Base-by-base conservation (phyloP, 2,329 filamentous ascomycete genomes). In the Didymosphaeria variabile region DNA sequence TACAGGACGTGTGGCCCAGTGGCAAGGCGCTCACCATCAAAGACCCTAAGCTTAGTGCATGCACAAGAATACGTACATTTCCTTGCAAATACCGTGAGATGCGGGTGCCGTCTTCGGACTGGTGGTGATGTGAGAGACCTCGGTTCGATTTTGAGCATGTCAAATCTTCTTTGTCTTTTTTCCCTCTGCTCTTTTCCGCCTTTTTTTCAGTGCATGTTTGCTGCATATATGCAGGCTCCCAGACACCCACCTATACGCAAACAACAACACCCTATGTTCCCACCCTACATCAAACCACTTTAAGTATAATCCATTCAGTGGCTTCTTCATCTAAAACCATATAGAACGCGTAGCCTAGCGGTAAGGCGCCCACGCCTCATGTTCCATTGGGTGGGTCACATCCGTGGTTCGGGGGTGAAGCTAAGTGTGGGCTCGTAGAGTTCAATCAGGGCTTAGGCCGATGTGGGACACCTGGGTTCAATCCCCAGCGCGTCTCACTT, bases 11-110 rank as follows among this genome's bases (percentile, higher is more conserved):
- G 40, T 55, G 52, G 52, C 26, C 52, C 34, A 55, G 38, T 45
- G 52, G 52, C 21, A 55, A 44, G 52, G 26, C 38, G 38, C 52
- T 32, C 52, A 55, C 52, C n/a, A n/a, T n/a, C n/a, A n/a, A n/a
- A n/a, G n/a, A n/a, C n/a, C n/a, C n/a, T n/a, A n/a, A n/a, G n/a
- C n/a, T n/a, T n/a, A n/a, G n/a, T n/a, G n/a, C n/a, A n/a, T n/a
- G n/a, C n/a, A n/a, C n/a, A n/a, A n/a, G n/a, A n/a, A n/a, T n/a
- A n/a, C n/a, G n/a, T n/a, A n/a, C n/a, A n/a, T n/a, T 29, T 29
- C 26, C 26, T 29, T 29, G n/a, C n/a, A n/a, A n/a, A n/a, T 29
- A 5, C 26, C 26, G 26, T 6, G 26, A 29, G 26, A 29, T 29
- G 26, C 26, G 26, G 26, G 6, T 6, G 6, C 4, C 26, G 26